A percentile compares a stretch with the other conserved stretches of the same genome.
These are phyloP conservation scores for Stachybotrys chartarum DNA, from an alignment of 2,329 filamentous ascomycete genomes.

Conservation along the genomic window DNA sequence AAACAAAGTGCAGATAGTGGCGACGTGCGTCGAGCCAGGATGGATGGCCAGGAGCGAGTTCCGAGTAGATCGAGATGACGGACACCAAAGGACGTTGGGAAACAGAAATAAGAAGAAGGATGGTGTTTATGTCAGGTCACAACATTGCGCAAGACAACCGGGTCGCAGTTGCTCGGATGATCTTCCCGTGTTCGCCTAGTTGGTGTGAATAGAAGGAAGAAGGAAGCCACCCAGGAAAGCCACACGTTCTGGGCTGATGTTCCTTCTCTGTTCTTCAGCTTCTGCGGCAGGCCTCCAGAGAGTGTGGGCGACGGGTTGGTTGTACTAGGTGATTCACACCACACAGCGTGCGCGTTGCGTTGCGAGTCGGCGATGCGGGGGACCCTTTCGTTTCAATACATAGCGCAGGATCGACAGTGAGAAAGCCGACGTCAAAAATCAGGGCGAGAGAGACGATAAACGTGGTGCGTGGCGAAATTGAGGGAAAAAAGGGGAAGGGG, in stretches of 20 bases:
- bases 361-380: background rate
- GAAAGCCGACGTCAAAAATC: background rate
- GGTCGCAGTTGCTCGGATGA: background rate
- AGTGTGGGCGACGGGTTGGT: background rate
- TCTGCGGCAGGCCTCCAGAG: too few relatives aligned
- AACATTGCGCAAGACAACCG: background rate
- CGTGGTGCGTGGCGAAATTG: background rate
- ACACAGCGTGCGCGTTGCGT: background rate
- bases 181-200: background rate
- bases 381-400: conserved; percentile 1
- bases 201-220: background rate
- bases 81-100: background rate
- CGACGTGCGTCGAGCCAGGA: background rate
- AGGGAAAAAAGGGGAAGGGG: background rate
- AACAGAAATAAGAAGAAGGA: background rate
- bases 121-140: background rate
- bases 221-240: background rate
- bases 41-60: background rate
- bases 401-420: background rate
- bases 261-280: too few relatives aligned
- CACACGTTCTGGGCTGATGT: background rate
- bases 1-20: background rate
- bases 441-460: background rate
- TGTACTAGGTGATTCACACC: background rate
- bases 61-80: background rate